Percentiles rank a stretch among this genome's conserved stretches.
Conservation (phyloP, 2,329 filamentous ascomycete genomes). For the Fusarium musae region DNA sequence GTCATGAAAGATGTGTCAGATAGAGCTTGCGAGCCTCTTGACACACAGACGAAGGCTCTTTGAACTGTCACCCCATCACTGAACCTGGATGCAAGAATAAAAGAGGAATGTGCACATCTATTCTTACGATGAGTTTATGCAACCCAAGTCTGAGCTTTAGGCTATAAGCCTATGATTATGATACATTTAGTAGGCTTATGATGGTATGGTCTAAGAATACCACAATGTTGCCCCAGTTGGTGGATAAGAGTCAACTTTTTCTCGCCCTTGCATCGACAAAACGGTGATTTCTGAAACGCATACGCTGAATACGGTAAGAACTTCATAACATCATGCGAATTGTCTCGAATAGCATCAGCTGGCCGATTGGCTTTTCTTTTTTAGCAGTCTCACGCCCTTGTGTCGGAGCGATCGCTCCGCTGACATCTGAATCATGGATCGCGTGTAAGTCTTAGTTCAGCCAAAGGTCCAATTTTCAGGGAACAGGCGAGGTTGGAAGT, state of each 20-base stretch:
- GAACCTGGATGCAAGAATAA: background rate
- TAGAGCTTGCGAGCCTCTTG: background rate
- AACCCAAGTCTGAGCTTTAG: background rate
- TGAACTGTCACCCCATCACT: background rate
- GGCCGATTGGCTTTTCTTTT: background rate
- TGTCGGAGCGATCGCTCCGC: slow-evolving; percentile 20
- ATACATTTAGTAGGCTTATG: background rate
- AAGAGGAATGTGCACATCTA: background rate
- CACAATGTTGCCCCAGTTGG: background rate
- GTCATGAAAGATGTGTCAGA: background rate
- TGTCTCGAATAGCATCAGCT: slow-evolving; percentile 15
- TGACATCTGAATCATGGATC: slow-evolving; percentile 11
- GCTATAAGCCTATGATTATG: too few relatives aligned
- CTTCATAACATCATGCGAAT: slow-evolving; percentile 1
- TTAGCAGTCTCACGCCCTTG: background rate
- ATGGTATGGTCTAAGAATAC: background rate
- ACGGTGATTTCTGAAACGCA: background rate
- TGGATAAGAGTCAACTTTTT: background rate
- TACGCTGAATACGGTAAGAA: background rate
- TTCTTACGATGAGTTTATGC: background rate
- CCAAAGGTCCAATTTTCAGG: background rate
- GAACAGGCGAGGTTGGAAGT: background rate
- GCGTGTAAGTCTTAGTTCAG: slow-evolving; percentile 9
- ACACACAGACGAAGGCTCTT: background rate
- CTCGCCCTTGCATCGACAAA: background rate